Evolutionary conservation across 495 filamentous ascomycete genomes (phyloP).

Genomic region (Hypoxylon rickii): DNA sequence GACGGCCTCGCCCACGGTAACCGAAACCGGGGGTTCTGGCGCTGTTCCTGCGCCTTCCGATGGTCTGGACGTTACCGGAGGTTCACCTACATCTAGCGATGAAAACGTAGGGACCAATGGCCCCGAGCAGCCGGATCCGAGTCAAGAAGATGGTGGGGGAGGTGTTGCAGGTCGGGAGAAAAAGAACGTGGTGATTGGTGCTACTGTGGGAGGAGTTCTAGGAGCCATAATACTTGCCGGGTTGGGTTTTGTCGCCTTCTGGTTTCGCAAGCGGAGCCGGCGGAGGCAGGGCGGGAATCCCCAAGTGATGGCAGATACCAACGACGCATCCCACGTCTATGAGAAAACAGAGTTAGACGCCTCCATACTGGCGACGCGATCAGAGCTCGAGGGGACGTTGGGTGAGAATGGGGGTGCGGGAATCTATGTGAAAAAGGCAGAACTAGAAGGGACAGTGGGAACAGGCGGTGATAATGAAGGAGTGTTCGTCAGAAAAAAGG

Average conservation of each 20-base stretch:
- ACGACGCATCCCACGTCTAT: neutral
- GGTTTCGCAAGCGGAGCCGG: neutral
- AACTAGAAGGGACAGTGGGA: neutral
- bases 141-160: neutral
- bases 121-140: no score
- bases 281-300: neutral
- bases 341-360: slow-evolving; percentile 1
- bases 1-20: no score
- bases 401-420: neutral
- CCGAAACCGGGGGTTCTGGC: no score
- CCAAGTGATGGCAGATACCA: no score
- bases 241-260: neutral
- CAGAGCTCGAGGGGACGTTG: neutral
- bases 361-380: neutral
- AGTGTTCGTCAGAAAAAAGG: no score
- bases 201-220: neutral
- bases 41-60: no score
- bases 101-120: no score
- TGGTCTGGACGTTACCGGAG: no score
- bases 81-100: no score
- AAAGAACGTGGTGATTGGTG: neutral
- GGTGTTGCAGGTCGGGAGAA: neutral
- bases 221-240: neutral
- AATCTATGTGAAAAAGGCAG: slow-evolving; percentile 1
- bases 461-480: no score